phyloP scores from a whole-genome alignment of 78 protist species.

The Isochrysis galbana region DNA sequence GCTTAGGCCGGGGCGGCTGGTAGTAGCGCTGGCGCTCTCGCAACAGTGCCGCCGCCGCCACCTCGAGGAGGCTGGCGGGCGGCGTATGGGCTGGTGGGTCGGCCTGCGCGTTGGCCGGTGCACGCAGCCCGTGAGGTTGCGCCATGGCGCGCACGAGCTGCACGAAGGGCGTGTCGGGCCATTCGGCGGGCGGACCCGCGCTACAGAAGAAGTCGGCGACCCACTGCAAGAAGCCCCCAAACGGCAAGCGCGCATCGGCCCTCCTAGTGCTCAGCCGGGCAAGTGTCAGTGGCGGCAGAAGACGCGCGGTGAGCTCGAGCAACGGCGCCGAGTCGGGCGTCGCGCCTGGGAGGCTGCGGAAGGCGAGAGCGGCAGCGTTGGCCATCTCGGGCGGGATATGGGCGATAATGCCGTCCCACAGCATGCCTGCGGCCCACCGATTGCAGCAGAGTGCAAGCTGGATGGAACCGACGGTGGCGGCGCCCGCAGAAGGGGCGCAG shows the following conservation, averaged over 20 bases:
- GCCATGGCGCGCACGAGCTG: not conserved
- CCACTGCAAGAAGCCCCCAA: not conserved
- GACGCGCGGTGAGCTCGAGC: not conserved
- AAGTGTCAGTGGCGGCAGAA: not conserved
- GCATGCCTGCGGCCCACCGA: not conserved
- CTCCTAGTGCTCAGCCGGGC: not conserved
- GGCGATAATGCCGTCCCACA: not conserved
- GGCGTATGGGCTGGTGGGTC: not conserved
- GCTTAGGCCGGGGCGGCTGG: not conserved
- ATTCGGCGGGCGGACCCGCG: not conserved
- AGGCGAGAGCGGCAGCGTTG: not conserved
- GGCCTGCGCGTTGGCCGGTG: not conserved
- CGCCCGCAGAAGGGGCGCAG: not conserved
- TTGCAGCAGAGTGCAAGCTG: not conserved
- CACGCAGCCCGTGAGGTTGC: not conserved
- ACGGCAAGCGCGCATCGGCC: not conserved
- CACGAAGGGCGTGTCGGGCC: not conserved
- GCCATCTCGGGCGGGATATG: not conserved
- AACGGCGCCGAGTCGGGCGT: not conserved
- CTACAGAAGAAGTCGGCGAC: not conserved
- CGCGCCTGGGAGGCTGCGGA: not conserved
- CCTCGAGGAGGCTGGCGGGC: not conserved
- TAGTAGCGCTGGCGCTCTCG: not conserved
- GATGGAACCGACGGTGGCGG: not conserved
- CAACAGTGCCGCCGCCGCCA: not conserved